These are phyloP conservation scores for Nakaseomyces kungkrabaensis DNA, from an alignment of 1,139 yeast genomes.

Conservation along the genomic window DNA sequence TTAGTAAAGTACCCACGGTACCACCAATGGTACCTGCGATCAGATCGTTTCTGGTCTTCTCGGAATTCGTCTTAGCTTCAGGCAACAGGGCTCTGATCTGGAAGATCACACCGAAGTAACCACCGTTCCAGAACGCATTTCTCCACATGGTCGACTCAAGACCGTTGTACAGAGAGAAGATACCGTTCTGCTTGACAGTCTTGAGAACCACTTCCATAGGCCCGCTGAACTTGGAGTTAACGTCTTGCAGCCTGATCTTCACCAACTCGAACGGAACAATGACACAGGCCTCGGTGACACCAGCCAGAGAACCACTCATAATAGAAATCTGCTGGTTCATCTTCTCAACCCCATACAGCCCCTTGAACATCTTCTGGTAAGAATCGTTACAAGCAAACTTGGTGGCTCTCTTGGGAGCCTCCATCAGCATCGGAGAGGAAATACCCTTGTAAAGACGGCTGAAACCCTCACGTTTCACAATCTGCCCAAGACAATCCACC, in stretches of 20 bases:
- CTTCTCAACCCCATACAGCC: constrained; percentile 54
- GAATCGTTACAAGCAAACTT: constrained; percentile 97
- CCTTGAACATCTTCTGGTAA: constrained; percentile 81
- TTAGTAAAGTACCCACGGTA: constrained; percentile 83
- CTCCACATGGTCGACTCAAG: constrained; percentile 96
- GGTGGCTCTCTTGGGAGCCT: constrained; percentile 98
- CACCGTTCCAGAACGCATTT: constrained; percentile 95
- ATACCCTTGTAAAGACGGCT: constrained; percentile 84
- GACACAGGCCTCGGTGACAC: constrained; percentile 92
- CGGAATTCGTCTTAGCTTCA: constrained; percentile 54
- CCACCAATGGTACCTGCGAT: constrained; percentile 95
- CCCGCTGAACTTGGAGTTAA: constrained; percentile 69
- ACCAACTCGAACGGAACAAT: constrained; percentile 93
- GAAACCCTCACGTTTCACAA: constrained; percentile 77
- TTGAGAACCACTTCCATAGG: constrained; percentile 73
- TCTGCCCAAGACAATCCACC: constrained; percentile 71
- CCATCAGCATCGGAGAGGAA: constrained; percentile 94
- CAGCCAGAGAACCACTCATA: constrained; percentile 96
- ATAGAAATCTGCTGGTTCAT: constrained; percentile 79
- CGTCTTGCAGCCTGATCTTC: constrained; percentile 84
- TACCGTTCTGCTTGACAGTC: constrained; percentile 67
- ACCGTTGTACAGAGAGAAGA: constrained; percentile 82
- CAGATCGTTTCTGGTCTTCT: constrained; percentile 77
- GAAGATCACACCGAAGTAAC: constrained; percentile 91
- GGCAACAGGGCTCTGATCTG: constrained; percentile 78